Evolutionary conservation across 352 stramenopile genomes (phyloP).

Genomic region (Phytophthora hibernalis): DNA sequence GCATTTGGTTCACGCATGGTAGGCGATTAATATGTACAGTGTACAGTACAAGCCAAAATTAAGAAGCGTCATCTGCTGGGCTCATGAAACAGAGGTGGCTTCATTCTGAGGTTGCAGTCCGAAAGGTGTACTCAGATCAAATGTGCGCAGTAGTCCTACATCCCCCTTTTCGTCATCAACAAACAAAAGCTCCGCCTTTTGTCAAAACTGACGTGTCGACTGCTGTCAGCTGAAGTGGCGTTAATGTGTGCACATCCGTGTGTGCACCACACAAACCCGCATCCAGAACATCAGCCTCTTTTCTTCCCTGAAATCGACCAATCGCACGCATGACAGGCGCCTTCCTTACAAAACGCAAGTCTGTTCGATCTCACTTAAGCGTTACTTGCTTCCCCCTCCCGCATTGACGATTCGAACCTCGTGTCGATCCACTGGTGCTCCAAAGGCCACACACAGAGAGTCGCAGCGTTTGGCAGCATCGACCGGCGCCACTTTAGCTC

Average conservation of each 20-base stretch:
- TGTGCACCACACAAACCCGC: not conserved
- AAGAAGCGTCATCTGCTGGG: too few relatives aligned
- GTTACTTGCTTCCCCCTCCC: slow-evolving; percentile 41
- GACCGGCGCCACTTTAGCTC: slow-evolving; percentile 6
- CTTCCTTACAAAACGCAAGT: slow-evolving; percentile 24
- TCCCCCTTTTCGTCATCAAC: too few relatives aligned
- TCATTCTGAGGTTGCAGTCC: too few relatives aligned
- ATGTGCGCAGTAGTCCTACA: too few relatives aligned
- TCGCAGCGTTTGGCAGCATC: slow-evolving; percentile 29
- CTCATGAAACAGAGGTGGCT: too few relatives aligned
- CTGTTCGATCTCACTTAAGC: slow-evolving; percentile 26
- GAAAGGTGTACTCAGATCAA: too few relatives aligned
- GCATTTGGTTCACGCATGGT: not conserved
- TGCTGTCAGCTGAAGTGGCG: not conserved
- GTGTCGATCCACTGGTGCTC: slow-evolving; percentile 47
- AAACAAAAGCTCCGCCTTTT: too few relatives aligned
- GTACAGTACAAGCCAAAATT: too few relatives aligned
- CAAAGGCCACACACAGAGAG: slow-evolving; percentile 55
- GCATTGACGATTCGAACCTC: slow-evolving; percentile 51
- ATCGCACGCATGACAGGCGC: slow-evolving; percentile 11
- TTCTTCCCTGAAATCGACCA: slow-evolving; percentile 21
- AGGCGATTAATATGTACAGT: not conserved
- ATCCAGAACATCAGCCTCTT: slow-evolving; percentile 22
- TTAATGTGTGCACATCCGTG: not conserved
- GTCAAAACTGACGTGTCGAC: too few relatives aligned